These are phyloP conservation scores for Pulveroboletus sp. DNA, from an alignment of 768 basidiomycete genomes.

Conservation along the genomic window DNA sequence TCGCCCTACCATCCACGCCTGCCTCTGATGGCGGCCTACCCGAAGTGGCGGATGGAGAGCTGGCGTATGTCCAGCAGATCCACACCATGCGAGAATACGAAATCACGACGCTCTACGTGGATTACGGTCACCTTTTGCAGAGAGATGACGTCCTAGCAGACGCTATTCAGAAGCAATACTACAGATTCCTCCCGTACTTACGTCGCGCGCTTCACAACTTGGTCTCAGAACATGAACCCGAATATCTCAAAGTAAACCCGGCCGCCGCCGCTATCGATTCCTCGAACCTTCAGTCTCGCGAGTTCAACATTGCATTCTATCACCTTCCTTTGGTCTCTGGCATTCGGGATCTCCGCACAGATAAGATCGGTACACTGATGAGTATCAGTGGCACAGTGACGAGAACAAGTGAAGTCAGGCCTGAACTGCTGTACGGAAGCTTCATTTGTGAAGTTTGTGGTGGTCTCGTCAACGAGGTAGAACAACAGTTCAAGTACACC, in stretches of 20 bases:
- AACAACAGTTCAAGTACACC: slow-evolving; percentile 99
- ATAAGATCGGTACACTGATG: slow-evolving; percentile 90
- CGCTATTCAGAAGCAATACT: slow-evolving; percentile 93
- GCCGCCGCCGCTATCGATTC: slow-evolving; percentile 84
- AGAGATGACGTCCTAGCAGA: slow-evolving; percentile 90
- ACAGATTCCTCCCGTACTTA: slow-evolving; percentile 93
- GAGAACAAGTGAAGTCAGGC: slow-evolving; percentile 93
- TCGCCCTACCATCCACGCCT: slow-evolving; percentile 75
- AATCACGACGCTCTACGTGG: slow-evolving; percentile 93
- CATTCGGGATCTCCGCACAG: slow-evolving; percentile 89
- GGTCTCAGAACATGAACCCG: slow-evolving; percentile 84
- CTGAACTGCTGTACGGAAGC: slow-evolving; percentile 89
- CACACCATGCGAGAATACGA: slow-evolving; percentile 93
- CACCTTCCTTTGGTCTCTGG: slow-evolving; percentile 90
- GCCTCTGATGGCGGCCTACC: slow-evolving; percentile 64
- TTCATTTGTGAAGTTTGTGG: slow-evolving; percentile 90
- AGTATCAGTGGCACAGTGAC: slow-evolving; percentile 97
- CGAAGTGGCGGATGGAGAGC: slow-evolving; percentile 53
- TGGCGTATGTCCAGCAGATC: slow-evolving; percentile 89
- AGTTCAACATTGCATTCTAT: slow-evolving; percentile 95
- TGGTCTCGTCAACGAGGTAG: slow-evolving; percentile 84
- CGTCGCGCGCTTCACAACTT: slow-evolving; percentile 87
- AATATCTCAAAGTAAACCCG: slow-evolving; percentile 92
- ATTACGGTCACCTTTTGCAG: slow-evolving; percentile 85
- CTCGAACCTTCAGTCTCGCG: slow-evolving; percentile 83